Conservation (phyloP, 805 yeast species). For the Saturnispora saitoi region DNA sequence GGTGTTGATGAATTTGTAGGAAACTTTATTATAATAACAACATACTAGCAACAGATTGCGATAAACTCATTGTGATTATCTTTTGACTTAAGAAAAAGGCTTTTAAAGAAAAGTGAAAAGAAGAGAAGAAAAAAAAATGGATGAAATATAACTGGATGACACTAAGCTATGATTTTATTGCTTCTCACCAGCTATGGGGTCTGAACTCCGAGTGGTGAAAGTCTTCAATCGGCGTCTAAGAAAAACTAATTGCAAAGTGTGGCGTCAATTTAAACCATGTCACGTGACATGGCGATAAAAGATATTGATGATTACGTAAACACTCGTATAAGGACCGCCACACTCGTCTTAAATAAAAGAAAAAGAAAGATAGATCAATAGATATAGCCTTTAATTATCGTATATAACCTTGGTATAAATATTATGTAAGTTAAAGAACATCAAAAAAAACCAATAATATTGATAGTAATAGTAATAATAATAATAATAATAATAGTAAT, state of each 20-base stretch:
- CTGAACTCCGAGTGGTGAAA: conserved; percentile 5
- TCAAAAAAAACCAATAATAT: no score
- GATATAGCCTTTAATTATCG: no score
- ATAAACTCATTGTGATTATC: not conserved
- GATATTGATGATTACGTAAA: not conserved
- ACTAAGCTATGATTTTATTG: conserved; percentile 5
- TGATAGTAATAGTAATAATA: not conserved
- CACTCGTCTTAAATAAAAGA: no score
- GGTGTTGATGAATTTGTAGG: no score
- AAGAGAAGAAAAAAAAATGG: not conserved
- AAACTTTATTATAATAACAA: not conserved
- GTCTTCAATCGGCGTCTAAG: not conserved
- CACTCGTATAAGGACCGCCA: no score
- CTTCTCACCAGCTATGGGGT: conserved; percentile 4
- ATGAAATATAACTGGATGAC: conserved; percentile 1
- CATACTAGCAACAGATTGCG: conserved; percentile 6
- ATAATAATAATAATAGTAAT: not conserved
- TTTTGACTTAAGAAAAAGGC: not conserved
- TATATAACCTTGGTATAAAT: no score
- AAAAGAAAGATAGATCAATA: no score
- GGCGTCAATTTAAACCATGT: conserved; percentile 2
- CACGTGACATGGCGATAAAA: conserved; percentile 3
- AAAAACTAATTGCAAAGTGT: not conserved
- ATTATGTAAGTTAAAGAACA: no score
- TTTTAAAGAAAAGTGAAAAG: not conserved